These are phyloP conservation scores for Russula olivacea DNA, from an alignment of 768 basidiomycete species.

Conservation along the genomic window DNA sequence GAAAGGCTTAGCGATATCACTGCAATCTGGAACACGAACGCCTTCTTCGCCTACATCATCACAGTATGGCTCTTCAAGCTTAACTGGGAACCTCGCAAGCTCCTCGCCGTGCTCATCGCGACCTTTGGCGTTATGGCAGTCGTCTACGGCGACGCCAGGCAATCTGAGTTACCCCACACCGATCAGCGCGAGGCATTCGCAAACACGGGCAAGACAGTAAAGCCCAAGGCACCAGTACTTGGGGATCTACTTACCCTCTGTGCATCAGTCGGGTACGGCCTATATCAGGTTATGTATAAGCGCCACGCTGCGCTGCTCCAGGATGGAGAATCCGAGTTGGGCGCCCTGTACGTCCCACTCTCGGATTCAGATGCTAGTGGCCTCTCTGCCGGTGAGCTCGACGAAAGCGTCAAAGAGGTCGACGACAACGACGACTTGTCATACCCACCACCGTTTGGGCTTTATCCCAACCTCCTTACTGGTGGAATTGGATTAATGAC, in stretches of 20 bases:
- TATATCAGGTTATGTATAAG: slow-evolving; percentile 86
- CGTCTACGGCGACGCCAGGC: slow-evolving; percentile 59
- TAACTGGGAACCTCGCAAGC: slow-evolving; percentile 55
- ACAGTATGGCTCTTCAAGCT: slow-evolving; percentile 63
- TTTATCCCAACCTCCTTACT: slow-evolving; percentile 80
- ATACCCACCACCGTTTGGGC: slow-evolving; percentile 70
- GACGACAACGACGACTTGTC: slow-evolving; percentile 25
- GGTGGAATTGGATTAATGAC: slow-evolving; percentile 77
- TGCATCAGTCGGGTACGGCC: slow-evolving; percentile 65
- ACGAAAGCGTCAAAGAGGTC: slow-evolving; percentile 11
- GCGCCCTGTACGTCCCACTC: slow-evolving; percentile 43
- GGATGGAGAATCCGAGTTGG: slow-evolving; percentile 47
- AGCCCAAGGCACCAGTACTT: slow-evolving; percentile 49
- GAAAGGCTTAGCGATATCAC: slow-evolving; percentile 77
- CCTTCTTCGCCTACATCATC: slow-evolving; percentile 88
- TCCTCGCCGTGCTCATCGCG: slow-evolving; percentile 72
- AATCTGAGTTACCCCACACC: slow-evolving; percentile 30
- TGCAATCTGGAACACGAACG: slow-evolving; percentile 76
- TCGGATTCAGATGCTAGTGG: slow-evolving; percentile 38
- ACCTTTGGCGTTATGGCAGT: slow-evolving; percentile 75
- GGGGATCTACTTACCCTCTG: slow-evolving; percentile 71
- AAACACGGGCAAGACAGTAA: slow-evolving; percentile 2
- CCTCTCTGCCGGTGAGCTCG: slow-evolving; percentile 26
- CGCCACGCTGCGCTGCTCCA: slow-evolving; percentile 63
- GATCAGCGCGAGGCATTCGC: slow-evolving; percentile 13